Conservation (phyloP, 768 basidiomycete species). For the Mycena maculata region DNA sequence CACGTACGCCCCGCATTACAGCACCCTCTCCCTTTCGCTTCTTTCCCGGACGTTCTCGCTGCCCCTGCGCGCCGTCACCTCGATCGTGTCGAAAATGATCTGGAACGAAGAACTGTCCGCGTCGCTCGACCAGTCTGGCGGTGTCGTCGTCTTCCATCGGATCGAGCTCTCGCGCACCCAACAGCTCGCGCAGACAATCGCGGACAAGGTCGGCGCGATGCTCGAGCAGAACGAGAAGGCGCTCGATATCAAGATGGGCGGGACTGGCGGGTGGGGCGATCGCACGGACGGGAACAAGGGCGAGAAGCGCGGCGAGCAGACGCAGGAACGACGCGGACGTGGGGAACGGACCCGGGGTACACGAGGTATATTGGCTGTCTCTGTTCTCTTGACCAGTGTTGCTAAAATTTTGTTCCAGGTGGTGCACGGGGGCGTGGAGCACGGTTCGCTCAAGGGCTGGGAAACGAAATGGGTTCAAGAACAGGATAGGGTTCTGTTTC, state of each 20-base stretch:
- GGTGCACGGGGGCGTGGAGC: conserved; percentile 79
- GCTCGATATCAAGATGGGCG: conserved; percentile 86
- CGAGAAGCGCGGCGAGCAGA: conserved; percentile 84
- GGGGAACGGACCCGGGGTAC: conserved; percentile 74
- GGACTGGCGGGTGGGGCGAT: conserved; percentile 71
- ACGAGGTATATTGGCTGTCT: conserved; percentile 58
- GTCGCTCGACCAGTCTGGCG: conserved; percentile 90
- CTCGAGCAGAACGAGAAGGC: conserved; percentile 94
- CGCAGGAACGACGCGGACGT: conserved; percentile 80
- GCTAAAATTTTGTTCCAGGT: conserved; percentile 50
- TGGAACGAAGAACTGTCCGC: conserved; percentile 96
- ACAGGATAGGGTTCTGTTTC: conserved; percentile 37
- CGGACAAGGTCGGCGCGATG: conserved; percentile 87
- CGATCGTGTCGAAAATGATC: conserved; percentile 97
- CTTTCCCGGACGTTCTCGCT: conserved; percentile 91
- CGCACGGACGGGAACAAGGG: conserved; percentile 76
- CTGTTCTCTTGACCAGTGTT: background rate
- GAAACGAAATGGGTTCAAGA: conserved; percentile 77
- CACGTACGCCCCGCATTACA: conserved; percentile 96
- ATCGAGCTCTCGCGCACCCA: conserved; percentile 90
- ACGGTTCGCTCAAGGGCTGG: conserved; percentile 86
- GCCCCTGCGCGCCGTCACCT: conserved; percentile 82
- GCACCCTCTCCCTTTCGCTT: conserved; percentile 87
- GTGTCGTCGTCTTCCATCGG: conserved; percentile 93
- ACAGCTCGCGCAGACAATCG: conserved; percentile 88